Percentiles rank a stretch among this genome's conserved stretches.
Evolutionary conservation across 2,329 filamentous ascomycete species (phyloP).

Genomic region (Amesomyces nigricolor): DNA sequence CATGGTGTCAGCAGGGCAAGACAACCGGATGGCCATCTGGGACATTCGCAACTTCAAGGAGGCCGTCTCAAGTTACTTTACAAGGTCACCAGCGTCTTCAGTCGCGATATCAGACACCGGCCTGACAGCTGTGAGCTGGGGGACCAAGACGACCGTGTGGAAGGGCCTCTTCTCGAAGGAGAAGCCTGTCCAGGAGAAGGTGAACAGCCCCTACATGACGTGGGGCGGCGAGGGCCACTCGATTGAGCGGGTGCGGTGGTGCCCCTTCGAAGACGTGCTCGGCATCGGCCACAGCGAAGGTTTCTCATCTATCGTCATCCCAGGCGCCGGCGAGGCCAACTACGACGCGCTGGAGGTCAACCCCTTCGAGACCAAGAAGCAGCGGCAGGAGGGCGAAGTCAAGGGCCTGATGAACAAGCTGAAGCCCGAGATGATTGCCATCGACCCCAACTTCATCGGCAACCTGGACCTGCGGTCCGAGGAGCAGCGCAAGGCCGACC

Average conservation of each 20-base stretch:
- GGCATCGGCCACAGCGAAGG: constrained; percentile 79
- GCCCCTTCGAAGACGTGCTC: constrained; percentile 89
- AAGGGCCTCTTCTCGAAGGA: constrained; percentile 79
- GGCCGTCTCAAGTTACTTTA: constrained; percentile 75
- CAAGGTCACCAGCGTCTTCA: constrained; percentile 73
- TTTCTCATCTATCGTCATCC: constrained; percentile 84
- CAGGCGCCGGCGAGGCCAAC: constrained; percentile 94
- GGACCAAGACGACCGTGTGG: constrained; percentile 86
- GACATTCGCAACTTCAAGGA: constrained; percentile 92
- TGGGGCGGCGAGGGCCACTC: constrained; percentile 83
- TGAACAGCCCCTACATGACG: constrained; percentile 83
- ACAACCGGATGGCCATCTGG: constrained; percentile 90
- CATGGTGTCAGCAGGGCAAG: constrained; percentile 91
- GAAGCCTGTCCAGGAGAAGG: constrained; percentile 64
- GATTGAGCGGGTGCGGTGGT: constrained; percentile 82
- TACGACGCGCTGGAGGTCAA: constrained; percentile 91
- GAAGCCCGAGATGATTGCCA: constrained; percentile 91
- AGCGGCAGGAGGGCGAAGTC: constrained; percentile 89
- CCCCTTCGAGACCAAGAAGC: constrained; percentile 88
- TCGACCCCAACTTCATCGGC: constrained; percentile 89
- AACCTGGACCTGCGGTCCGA: constrained; percentile 77
- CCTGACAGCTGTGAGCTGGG: constrained; percentile 84
- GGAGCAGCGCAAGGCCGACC: constrained; percentile 69
- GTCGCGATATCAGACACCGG: constrained; percentile 85
- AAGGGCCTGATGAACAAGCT: constrained; percentile 88